These are phyloP conservation scores for Kwoniella shivajii DNA, from an alignment of 1,284 basidiomycete genomes.

Conservation along the genomic window DNA sequence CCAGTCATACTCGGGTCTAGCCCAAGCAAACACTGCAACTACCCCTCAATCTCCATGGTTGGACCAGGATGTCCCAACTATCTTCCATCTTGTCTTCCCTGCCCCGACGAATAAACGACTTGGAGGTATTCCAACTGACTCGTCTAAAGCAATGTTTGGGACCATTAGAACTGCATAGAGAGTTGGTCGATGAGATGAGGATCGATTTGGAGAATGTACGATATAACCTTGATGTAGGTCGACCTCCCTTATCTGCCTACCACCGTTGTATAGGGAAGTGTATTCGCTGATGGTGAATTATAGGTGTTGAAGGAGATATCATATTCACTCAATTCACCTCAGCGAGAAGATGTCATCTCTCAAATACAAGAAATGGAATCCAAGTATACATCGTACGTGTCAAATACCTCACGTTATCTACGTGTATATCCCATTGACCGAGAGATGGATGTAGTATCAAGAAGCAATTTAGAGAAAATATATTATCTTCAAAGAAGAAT, in stretches of 20 bases:
- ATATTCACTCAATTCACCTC: no score
- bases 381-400: constrained; percentile 39
- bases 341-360: no score
- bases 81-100: constrained; percentile 6
- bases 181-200: constrained; percentile 70
- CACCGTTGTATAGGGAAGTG: no score
- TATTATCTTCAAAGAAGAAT: constrained; percentile 30
- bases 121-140: constrained; percentile 71
- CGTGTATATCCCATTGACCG: background rate
- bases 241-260: no score
- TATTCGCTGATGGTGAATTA: background rate
- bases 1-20: background rate
- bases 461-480: constrained; percentile 32
- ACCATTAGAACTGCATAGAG: constrained; percentile 68
- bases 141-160: constrained; percentile 68
- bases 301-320: background rate
- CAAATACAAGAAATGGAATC: no score
- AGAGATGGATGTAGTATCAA: constrained; percentile 22
- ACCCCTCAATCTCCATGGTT: background rate
- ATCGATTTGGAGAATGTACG: constrained; percentile 69
- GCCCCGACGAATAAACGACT: constrained; percentile 64
- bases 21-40: background rate
- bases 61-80: background rate
- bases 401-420: constrained; percentile 3
- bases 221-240: constrained; percentile 68